A percentile compares a stretch with the other conserved stretches of the same genome.
These are phyloP conservation scores for Nigrograna mackinnonii DNA, from an alignment of 2,329 filamentous ascomycete genomes.

Conservation along the genomic window DNA sequence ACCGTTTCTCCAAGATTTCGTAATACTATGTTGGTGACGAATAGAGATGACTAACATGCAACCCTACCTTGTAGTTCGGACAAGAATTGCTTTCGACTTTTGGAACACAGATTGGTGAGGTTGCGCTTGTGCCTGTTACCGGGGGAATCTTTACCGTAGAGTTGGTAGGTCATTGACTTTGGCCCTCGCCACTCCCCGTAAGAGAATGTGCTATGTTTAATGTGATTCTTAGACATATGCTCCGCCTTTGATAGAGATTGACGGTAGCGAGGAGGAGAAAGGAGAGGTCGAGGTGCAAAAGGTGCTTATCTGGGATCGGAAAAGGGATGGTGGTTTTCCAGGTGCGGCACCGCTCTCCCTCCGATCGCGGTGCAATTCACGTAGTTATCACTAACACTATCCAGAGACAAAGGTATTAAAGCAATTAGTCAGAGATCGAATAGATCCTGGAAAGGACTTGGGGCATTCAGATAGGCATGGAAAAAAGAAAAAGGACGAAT, in stretches of 20 bases:
- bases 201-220: background rate
- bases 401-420: conserved; percentile 87
- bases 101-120: conserved; percentile 78
- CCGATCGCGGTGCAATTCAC: conserved; percentile 5
- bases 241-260: conserved; percentile 5
- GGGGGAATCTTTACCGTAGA: conserved; percentile 82
- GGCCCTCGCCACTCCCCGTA: background rate
- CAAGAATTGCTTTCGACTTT: conserved; percentile 97
- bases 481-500: conserved; percentile 31
- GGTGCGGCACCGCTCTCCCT: conserved; percentile 44
- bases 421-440: conserved; percentile 77
- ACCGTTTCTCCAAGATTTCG: background rate
- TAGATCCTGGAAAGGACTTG: conserved; percentile 76
- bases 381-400: conserved; percentile 2
- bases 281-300: conserved; percentile 41
- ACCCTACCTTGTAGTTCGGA: conserved; percentile 67
- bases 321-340: conserved; percentile 84
- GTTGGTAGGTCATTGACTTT: conserved; percentile 55
- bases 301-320: conserved; percentile 83
- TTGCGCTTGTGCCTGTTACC: conserved; percentile 82
- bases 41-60: conserved; percentile 2
- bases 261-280: conserved; percentile 5
- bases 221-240: conserved; percentile 30
- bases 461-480: conserved; percentile 65
- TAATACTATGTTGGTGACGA: too few relatives aligned